These are phyloP conservation scores for Tetrapisispora nanseiensis DNA, from an alignment of 805 yeast genomes.

Conservation along the genomic window DNA sequence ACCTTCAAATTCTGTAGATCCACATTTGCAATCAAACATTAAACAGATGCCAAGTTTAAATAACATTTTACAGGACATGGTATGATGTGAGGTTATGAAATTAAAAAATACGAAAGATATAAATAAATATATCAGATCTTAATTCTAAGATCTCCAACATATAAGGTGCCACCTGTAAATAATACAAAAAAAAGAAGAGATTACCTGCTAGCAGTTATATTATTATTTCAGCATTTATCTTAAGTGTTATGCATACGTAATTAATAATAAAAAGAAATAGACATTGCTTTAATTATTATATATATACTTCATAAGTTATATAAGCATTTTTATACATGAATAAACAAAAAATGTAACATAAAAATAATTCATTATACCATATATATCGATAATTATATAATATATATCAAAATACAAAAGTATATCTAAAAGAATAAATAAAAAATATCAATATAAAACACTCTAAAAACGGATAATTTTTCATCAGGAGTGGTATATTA, in stretches of 20 bases:
- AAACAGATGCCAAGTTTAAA: slow-evolving; percentile 15
- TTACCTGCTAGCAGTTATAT: not conserved
- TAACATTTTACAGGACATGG: slow-evolving; percentile 13
- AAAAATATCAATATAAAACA: no score
- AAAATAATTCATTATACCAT: not conserved
- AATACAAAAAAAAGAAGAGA: not conserved
- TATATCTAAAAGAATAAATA: no score
- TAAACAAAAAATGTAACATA: not conserved
- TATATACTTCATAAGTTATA: not conserved
- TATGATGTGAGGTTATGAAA: slow-evolving; percentile 2
- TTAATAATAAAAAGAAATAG: not conserved
- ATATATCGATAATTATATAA: not conserved
- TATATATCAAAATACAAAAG: not conserved
- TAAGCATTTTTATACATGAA: not conserved
- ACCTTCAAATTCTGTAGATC: not conserved
- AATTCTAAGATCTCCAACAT: not conserved
- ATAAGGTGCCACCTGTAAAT: slow-evolving; percentile 1
- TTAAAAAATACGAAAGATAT: not conserved
- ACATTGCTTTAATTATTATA: not conserved
- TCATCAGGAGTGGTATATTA: no score
- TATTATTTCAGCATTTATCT: not conserved
- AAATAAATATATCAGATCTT: not conserved
- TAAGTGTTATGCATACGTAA: not conserved
- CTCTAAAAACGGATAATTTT: no score
- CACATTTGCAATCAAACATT: slow-evolving; percentile 1